phyloP scores from a whole-genome alignment of 805 yeast species.

The Kodamaea hsintzibuensis region DNA sequence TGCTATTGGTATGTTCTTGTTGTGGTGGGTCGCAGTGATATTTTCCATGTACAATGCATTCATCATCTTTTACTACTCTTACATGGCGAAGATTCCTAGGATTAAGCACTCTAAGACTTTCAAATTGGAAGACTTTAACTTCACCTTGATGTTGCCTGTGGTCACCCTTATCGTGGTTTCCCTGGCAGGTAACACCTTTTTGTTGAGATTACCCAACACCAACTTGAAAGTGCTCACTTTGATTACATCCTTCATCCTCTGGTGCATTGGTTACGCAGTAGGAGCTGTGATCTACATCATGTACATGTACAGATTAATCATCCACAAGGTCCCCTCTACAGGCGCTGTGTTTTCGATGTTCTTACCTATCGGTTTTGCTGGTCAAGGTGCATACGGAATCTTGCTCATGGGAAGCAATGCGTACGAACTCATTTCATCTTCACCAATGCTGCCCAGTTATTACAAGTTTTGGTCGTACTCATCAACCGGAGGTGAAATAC shows the following conservation, averaged over 20 bases:
- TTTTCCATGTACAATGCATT: conserved; percentile 60
- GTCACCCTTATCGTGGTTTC: conserved; percentile 78
- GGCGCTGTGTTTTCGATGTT: conserved; percentile 62
- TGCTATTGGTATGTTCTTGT: conserved; percentile 52
- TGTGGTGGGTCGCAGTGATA: conserved; percentile 74
- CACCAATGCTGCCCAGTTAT: background rate
- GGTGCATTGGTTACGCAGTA: conserved; percentile 70
- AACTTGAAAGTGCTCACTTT: conserved; percentile 53
- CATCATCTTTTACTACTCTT: conserved; percentile 52
- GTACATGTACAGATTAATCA: conserved; percentile 58
- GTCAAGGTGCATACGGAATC: conserved; percentile 79
- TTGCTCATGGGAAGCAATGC: conserved; percentile 52
- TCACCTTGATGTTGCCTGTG: conserved; percentile 67
- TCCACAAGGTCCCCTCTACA: conserved; percentile 60
- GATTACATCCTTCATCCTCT: conserved; percentile 55
- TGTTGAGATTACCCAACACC: conserved; percentile 39
- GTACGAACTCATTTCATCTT: conserved; percentile 10
- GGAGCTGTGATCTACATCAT: conserved; percentile 54
- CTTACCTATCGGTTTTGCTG: conserved; percentile 79
- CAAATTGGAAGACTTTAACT: conserved; percentile 41
- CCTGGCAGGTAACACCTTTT: conserved; percentile 64
- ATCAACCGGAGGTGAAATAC: background rate
- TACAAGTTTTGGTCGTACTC: background rate
- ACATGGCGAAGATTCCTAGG: conserved; percentile 38
- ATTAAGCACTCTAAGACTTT: conserved; percentile 10